Evolutionary conservation across 169 alveolate genomes (phyloP).

Genomic region (Babesia sp.): DNA sequence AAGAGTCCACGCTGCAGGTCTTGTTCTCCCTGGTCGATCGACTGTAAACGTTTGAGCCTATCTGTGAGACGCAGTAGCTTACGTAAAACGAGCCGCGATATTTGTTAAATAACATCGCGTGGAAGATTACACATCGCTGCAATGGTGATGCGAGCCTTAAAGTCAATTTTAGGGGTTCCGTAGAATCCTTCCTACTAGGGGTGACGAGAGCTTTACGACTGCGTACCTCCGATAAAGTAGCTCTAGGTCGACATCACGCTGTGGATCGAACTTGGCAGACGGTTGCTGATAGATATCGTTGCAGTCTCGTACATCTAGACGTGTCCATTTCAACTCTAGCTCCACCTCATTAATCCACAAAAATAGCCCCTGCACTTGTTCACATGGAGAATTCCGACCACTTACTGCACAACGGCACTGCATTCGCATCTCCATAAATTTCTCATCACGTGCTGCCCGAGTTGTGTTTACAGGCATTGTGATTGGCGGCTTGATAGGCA

Average conservation of each 20-base stretch:
- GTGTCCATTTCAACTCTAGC: conserved; percentile 27
- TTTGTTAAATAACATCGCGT: conserved; percentile 59
- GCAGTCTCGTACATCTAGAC: conserved; percentile 17
- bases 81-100: conserved; percentile 42
- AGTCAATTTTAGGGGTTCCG: conserved; percentile 10
- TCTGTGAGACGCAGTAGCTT: not conserved
- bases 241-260: not conserved
- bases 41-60: conserved; percentile 2
- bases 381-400: not conserved
- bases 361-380: not conserved
- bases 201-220: not conserved
- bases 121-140: conserved; percentile 50
- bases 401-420: conserved; percentile 22
- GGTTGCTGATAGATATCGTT: not conserved
- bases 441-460: not conserved
- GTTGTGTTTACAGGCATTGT: not conserved
- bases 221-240: conserved; percentile 14
- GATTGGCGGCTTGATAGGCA: not conserved
- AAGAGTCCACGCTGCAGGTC: conserved; percentile 52
- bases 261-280: not conserved
- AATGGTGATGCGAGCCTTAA: conserved; percentile 2
- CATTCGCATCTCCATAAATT: not conserved
- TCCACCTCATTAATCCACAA: conserved; percentile 25
- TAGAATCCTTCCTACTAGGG: not conserved
- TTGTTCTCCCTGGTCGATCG: conserved; percentile 61